phyloP scores from a whole-genome alignment of 495 filamentous ascomycete species.

The Podospora pseudoanserina region DNA sequence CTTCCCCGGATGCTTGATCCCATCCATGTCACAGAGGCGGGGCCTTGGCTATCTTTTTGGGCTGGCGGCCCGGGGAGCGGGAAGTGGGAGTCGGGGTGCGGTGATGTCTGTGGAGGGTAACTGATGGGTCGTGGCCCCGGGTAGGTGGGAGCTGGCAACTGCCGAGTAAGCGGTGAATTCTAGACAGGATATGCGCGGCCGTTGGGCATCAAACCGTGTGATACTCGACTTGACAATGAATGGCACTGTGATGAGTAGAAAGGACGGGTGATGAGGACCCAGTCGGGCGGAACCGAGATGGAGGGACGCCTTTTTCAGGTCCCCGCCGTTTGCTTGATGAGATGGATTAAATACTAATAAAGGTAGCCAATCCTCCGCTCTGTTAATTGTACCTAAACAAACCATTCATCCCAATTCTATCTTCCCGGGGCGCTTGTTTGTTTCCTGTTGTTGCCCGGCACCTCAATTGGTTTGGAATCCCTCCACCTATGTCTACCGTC shows the following conservation, averaged over 20 bases:
- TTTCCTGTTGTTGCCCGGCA: no score
- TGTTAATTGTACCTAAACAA: neutral
- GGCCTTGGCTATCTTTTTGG: neutral
- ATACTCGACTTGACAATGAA: neutral
- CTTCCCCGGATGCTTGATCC: neutral
- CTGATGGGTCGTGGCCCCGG: neutral
- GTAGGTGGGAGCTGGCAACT: no score
- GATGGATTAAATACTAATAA: neutral
- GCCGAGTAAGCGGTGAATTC: neutral
- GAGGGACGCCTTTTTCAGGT: neutral
- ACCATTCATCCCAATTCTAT: no score
- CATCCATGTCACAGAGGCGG: neutral
- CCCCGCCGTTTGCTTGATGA: no score
- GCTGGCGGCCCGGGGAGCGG: neutral
- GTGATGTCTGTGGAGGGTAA: neutral
- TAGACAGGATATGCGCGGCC: neutral
- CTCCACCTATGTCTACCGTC: no score
- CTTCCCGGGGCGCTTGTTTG: no score
- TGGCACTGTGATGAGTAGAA: neutral
- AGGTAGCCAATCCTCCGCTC: neutral
- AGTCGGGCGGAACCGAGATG: slow-evolving; percentile 11
- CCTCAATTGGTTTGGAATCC: no score
- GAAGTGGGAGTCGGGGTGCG: neutral
- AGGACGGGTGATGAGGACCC: slow-evolving; percentile 4
- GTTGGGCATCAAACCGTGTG: neutral